Evolutionary conservation across 371 early-diverging fungal genomes (phyloP).

Genomic region (Batkoa obscura): DNA sequence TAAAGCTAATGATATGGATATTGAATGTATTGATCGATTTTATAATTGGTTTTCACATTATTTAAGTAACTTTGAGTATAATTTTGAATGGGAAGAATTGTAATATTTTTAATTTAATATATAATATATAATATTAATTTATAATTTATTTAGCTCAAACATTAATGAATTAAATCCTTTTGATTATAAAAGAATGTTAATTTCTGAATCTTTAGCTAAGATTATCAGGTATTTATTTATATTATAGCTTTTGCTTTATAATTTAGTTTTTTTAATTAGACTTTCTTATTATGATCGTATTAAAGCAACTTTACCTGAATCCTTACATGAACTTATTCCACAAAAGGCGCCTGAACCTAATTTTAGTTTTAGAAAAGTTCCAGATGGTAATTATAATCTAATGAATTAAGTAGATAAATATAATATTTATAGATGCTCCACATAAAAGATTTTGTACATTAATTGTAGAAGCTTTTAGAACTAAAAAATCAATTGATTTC

Average conservation of each 20-base stretch:
- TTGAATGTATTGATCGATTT: conserved; percentile 62
- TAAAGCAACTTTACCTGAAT: conserved; percentile 48
- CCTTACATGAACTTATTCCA: conserved; percentile 37
- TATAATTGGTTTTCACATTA: conserved; percentile 76
- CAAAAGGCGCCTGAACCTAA: conserved; percentile 36
- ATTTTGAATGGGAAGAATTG: conserved; percentile 85
- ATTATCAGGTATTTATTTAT: conserved; percentile 20
- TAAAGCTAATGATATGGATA: conserved; percentile 51
- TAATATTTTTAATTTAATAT: conserved; percentile 10
- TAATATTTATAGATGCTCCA: neutral
- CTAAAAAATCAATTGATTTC: neutral
- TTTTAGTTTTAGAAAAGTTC: conserved; percentile 38
- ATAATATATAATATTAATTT: no score
- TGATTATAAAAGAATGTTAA: conserved; percentile 9
- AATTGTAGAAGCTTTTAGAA: neutral
- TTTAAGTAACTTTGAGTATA: conserved; percentile 78
- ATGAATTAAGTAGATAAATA: neutral
- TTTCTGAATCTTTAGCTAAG: conserved; percentile 58
- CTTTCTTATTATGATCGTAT: conserved; percentile 80
- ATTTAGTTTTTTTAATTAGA: conserved; percentile 10
- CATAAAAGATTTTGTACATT: neutral
- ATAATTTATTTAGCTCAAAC: no score
- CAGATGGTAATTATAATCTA: conserved; percentile 3
- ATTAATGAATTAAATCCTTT: neutral
- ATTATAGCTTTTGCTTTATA: neutral